Evolutionary conservation across 306 rosid species (phyloP).

Genomic region (Argentina anserina): DNA sequence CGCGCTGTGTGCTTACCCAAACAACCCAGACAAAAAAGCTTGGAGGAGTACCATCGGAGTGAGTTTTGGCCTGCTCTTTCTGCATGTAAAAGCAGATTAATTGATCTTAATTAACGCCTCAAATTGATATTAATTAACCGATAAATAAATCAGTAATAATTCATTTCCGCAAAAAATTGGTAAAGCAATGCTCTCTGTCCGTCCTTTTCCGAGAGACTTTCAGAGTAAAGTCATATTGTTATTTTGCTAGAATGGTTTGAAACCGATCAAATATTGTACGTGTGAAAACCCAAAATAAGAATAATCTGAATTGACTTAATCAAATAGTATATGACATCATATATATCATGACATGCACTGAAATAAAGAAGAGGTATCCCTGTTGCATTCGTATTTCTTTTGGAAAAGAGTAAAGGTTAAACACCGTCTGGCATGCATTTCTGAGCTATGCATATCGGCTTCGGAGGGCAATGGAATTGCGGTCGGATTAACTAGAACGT

Average conservation of each 20-base stretch:
- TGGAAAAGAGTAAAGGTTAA: not conserved
- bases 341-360: not conserved
- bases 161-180: not conserved
- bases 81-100: constrained; percentile 21
- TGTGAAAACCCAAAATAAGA: not conserved
- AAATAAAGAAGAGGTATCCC: not conserved
- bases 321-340: not conserved
- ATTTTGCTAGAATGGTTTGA: not conserved
- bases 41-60: constrained; percentile 52
- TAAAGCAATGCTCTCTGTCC: not conserved
- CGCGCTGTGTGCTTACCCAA: constrained; percentile 53
- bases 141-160: not conserved
- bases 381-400: not conserved
- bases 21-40: constrained; percentile 60
- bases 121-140: not conserved
- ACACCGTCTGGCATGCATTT: not conserved
- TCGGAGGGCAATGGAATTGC: not conserved
- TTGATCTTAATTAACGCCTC: not conserved
- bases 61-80: constrained; percentile 60
- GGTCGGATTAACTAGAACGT: not conserved
- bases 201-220: not conserved
- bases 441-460: not conserved
- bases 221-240: not conserved
- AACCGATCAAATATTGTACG: not conserved
- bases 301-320: not conserved